phyloP scores from a whole-genome alignment of 192 early-diverging fungal species.

The Pecoramyces ruminantium region DNA sequence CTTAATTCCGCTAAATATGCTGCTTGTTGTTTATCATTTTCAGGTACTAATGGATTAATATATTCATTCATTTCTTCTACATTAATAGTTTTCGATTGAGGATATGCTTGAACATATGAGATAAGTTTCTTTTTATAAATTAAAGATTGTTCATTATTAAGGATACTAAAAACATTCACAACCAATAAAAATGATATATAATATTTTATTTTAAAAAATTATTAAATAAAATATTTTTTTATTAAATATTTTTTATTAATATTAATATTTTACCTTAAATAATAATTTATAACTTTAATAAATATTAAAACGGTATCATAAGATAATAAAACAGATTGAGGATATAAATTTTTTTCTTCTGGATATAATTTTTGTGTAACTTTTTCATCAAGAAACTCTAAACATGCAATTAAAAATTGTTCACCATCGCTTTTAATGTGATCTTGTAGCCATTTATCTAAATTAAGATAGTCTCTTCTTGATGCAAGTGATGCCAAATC shows the following conservation, averaged over 20 bases:
- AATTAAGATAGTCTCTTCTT: conserved; percentile 54
- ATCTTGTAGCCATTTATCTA: conserved; percentile 74
- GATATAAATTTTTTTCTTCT: conserved; percentile 12
- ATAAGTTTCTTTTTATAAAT: not conserved
- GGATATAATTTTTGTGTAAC: conserved; percentile 22
- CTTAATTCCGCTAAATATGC: not conserved
- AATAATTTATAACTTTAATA: conserved; percentile 35
- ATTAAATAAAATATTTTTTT: no score
- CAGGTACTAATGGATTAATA: not conserved
- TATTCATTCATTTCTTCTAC: not conserved
- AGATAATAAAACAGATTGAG: conserved; percentile 30
- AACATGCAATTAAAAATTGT: conserved; percentile 45
- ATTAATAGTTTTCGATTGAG: not conserved
- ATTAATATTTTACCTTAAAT: conserved; percentile 8
- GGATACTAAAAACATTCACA: not conserved
- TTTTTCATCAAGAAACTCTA: conserved; percentile 60
- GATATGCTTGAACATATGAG: not conserved
- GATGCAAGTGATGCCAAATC: conserved; percentile 66
- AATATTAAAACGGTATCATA: conserved; percentile 51
- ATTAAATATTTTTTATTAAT: conserved; percentile 5
- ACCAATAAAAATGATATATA: no score
- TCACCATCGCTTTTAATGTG: conserved; percentile 43
- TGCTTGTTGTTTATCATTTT: not conserved
- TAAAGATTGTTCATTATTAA: not conserved
- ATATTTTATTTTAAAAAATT: no score